These are phyloP conservation scores for Phialophora expanda DNA, from an alignment of 2,329 filamentous ascomycete species.

Conservation along the genomic window DNA sequence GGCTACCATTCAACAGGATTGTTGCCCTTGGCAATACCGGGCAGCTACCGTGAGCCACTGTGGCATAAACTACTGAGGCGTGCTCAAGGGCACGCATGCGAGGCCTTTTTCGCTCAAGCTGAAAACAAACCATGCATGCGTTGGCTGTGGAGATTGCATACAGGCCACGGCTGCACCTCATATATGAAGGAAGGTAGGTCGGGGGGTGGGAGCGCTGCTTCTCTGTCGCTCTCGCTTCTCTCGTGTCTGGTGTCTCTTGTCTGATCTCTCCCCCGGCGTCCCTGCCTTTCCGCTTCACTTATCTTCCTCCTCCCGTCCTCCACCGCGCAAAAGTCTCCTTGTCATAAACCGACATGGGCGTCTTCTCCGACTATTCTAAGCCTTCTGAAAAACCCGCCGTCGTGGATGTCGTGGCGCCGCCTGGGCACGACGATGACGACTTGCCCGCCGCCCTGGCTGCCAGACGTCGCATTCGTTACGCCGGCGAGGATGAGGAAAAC, in stretches of 20 bases:
- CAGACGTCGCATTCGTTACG: conserved; percentile 36
- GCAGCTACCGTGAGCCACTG: conserved; percentile 5
- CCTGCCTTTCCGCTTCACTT: background rate
- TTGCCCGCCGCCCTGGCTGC: conserved; percentile 30
- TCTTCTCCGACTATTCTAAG: background rate
- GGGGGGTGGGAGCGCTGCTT: background rate
- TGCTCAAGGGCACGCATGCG: background rate
- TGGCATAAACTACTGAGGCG: background rate
- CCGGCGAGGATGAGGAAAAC: conserved; percentile 34
- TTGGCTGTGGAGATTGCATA: background rate
- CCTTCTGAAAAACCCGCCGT: background rate
- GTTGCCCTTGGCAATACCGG: conserved; percentile 6
- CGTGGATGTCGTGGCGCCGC: background rate
- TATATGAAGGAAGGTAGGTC: conserved; percentile 12
- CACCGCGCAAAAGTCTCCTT: background rate
- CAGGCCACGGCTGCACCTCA: background rate
- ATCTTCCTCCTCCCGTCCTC: background rate
- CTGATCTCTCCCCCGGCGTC: background rate
- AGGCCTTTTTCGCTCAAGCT: background rate
- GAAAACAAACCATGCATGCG: background rate
- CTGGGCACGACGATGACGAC: conserved; percentile 24
- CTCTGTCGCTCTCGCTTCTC: background rate
- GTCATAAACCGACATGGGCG: background rate
- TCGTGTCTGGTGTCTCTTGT: background rate
- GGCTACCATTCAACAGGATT: background rate